phyloP scores from a whole-genome alignment of 768 basidiomycete species.

The Pleurotus pulmonarius region DNA sequence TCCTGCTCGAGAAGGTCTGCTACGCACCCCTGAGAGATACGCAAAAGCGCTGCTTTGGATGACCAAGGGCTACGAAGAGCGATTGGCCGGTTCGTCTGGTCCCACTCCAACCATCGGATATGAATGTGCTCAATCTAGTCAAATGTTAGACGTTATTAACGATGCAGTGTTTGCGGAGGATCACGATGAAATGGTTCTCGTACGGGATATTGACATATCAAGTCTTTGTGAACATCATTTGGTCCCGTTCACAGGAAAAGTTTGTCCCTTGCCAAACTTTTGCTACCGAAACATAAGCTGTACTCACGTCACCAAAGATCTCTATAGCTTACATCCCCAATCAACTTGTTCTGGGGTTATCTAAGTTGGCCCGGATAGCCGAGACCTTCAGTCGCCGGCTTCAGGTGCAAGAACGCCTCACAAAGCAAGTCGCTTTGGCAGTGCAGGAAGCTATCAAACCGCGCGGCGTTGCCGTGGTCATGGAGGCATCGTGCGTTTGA shows the following conservation, averaged over 20 bases:
- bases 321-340: conserved; percentile 98
- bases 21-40: conserved; percentile 91
- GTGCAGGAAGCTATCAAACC: conserved; percentile 98
- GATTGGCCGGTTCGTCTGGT: conserved; percentile 64
- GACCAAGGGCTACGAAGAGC: conserved; percentile 98
- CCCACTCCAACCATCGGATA: background rate
- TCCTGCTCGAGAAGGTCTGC: conserved; percentile 89
- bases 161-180: conserved; percentile 98
- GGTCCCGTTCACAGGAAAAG: conserved; percentile 97
- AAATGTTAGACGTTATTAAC: conserved; percentile 84
- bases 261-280: conserved; percentile 29
- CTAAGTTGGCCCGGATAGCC: conserved; percentile 94
- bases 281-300: conserved; percentile 12
- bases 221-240: conserved; percentile 98
- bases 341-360: conserved; percentile 88
- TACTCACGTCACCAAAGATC: conserved; percentile 50
- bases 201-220: conserved; percentile 95
- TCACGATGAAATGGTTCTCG: conserved; percentile 99
- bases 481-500: conserved; percentile 90
- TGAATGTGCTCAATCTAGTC: conserved; percentile 5
- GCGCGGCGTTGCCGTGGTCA: conserved; percentile 96
- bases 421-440: conserved; percentile 97
- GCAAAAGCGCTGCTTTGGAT: conserved; percentile 98
- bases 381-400: conserved; percentile 95
- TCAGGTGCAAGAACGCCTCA: conserved; percentile 96